These are phyloP conservation scores for Euphrasia arctica DNA, from an alignment of 305 asterid species.

Conservation along the genomic window DNA sequence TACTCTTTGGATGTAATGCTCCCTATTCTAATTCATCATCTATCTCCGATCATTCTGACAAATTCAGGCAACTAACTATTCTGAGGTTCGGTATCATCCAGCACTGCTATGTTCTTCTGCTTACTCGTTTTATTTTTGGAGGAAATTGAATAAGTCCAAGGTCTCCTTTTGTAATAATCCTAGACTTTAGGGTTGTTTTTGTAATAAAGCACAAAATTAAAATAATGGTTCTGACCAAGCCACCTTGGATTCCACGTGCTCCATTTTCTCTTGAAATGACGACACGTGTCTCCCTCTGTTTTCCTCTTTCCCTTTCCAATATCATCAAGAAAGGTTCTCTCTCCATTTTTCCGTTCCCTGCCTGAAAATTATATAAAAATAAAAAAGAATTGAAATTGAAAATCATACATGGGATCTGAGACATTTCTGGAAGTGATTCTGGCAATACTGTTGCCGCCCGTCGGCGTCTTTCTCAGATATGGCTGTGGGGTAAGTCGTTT, in stretches of 20 bases:
- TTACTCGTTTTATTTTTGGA: too few relatives aligned
- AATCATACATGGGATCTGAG: slow-evolving; percentile 50
- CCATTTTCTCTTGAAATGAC: slow-evolving; percentile 11
- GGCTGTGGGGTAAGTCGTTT: slow-evolving; percentile 70
- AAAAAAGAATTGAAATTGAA: neutral
- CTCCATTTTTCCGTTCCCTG: neutral
- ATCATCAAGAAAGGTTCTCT: neutral
- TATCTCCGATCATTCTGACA: too few relatives aligned
- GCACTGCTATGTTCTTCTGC: too few relatives aligned
- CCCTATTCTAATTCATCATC: too few relatives aligned
- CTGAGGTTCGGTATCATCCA: too few relatives aligned
- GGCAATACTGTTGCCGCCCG: slow-evolving; percentile 82
- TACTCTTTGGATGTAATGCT: too few relatives aligned
- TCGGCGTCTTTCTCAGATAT: slow-evolving; percentile 88
- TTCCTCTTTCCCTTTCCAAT: neutral
- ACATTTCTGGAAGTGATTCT: slow-evolving; percentile 74
- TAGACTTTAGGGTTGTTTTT: too few relatives aligned
- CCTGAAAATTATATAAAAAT: neutral
- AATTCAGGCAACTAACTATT: too few relatives aligned
- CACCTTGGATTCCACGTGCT: slow-evolving; percentile 34
- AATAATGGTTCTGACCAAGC: slow-evolving; percentile 1
- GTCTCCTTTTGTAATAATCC: too few relatives aligned
- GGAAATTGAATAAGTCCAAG: too few relatives aligned
- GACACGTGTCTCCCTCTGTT: slow-evolving; percentile 25
- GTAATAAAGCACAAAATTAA: too few relatives aligned